Base-by-base conservation (phyloP, 1,139 yeast genomes). In the Keqinozyma sinolaborantium region DNA sequence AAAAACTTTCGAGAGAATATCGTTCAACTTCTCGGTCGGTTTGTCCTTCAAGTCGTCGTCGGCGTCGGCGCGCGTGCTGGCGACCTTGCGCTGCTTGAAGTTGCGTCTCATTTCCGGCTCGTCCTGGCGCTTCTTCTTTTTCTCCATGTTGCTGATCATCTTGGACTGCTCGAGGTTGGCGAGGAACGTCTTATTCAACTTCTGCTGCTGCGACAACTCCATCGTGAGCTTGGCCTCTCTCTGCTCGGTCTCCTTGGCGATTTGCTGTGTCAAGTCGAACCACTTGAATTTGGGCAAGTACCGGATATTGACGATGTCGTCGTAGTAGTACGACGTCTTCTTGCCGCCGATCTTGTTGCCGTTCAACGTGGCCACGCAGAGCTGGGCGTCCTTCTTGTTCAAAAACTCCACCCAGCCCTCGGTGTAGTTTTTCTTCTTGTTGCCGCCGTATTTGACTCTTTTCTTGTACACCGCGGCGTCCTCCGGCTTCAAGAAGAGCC, bases 341-440 rank as follows among this genome's bases (percentile, higher is more conserved):
- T 82, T 87, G 19, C 98, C 98, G 19, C 98, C 98, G 25, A 92
- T 64, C 12, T 72, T 85, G 49, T 86, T 84, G 8, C 95, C 96
- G 52, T 92, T 94, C 47, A 94, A 62, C 0, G 97, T 83, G 5
- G 70, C 68, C 4, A 95, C 95, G 40, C 95, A 90, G 19, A 87
- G 58, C 55, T 92, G 92, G 1, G 98, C 98, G 48, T 88, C 85
- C 46, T 73, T 75, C 53, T 92, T 92, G 50, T 78, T 76, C 12
- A 73, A 64, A 59, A 86, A 94, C 58, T 92, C 99, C 5, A 86
- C 94, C 99, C 99, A 92, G 5, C 98, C 99, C 64, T 94, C 98
- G 12, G 84, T 85, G 52, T 76, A 94, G 57, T 76, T 83, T 51
- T 74, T 74, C 61, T 90, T 90, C 59, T 87, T 88, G 57, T 92